A percentile compares a stretch with the other conserved stretches of the same genome.
phyloP scores from a whole-genome alignment of 164 flowering plant genomes.

The Stephania cephalantha region DNA sequence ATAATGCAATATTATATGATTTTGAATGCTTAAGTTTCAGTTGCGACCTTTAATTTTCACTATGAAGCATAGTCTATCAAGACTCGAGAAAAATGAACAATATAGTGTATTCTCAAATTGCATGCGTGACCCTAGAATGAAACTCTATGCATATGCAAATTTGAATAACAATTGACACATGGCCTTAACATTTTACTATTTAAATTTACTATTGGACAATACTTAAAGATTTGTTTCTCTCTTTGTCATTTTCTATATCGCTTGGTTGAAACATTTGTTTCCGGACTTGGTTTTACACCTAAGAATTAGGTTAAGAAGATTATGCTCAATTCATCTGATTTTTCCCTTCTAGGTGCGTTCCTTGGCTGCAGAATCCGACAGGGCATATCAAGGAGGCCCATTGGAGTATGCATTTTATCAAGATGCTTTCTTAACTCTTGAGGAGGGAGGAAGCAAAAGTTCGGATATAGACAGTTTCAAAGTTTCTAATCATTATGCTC shows the following conservation, averaged over 20 bases:
- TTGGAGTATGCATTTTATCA: slow-evolving; percentile 62
- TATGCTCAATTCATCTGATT: slow-evolving; percentile 1
- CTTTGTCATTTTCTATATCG: not conserved
- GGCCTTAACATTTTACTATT: no score
- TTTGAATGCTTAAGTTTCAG: no score
- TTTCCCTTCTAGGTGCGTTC: slow-evolving; percentile 72
- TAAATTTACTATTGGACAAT: not conserved
- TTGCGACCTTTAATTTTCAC: no score
- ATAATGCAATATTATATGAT: no score
- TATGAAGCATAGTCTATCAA: no score
- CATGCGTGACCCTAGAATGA: no score
- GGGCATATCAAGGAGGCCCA: slow-evolving; percentile 95
- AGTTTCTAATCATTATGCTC: slow-evolving; percentile 53
- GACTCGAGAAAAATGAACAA: no score
- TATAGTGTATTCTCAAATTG: no score
- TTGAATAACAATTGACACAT: no score
- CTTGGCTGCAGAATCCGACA: slow-evolving; percentile 88
- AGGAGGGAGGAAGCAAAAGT: slow-evolving; percentile 37
- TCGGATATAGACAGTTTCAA: slow-evolving; percentile 29
- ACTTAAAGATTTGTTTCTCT: not conserved
- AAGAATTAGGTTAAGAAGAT: not conserved
- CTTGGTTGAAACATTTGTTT: not conserved
- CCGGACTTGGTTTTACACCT: not conserved
- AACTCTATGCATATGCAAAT: no score
- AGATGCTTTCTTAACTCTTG: slow-evolving; percentile 49